A percentile compares a stretch with the other conserved stretches of the same genome.
Conservation (phyloP, 1,284 basidiomycete genomes). For the Rhodotorula mucilaginosa region DNA sequence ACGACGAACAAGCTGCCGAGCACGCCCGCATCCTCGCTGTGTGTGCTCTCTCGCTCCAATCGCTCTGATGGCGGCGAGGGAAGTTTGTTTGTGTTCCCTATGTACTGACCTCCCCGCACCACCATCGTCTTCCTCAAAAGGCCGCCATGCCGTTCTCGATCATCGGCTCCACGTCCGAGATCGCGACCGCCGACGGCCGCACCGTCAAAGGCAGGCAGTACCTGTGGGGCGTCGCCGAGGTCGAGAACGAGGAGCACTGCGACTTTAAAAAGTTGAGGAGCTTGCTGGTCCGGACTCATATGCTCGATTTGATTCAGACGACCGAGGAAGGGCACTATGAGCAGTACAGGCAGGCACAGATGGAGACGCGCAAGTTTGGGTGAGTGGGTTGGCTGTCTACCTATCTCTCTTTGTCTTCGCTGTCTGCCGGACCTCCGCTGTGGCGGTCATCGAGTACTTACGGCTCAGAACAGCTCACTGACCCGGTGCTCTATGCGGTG, state of each 20-base stretch:
- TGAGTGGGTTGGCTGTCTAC: background rate
- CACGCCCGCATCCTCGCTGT: conserved; percentile 75
- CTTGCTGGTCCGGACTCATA: conserved; percentile 94
- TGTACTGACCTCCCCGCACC: background rate
- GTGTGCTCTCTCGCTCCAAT: conserved; percentile 18
- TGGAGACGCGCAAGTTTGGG: conserved; percentile 98
- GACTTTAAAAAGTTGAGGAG: conserved; percentile 98
- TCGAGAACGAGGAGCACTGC: conserved; percentile 98
- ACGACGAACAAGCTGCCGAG: conserved; percentile 84
- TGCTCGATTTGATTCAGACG: conserved; percentile 94
- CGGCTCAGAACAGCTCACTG: too few relatives aligned
- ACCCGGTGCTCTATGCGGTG: too few relatives aligned
- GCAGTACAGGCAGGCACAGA: conserved; percentile 95
- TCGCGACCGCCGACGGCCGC: conserved; percentile 84
- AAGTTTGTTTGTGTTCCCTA: background rate
- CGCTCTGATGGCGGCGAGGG: background rate
- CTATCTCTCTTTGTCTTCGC: too few relatives aligned
- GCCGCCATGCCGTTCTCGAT: conserved; percentile 97
- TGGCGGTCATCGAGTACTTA: too few relatives aligned
- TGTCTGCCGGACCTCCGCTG: background rate
- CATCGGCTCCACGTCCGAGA: conserved; percentile 94
- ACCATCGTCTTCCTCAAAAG: background rate
- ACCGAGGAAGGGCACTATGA: conserved; percentile 98
- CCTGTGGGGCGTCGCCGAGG: conserved; percentile 99
- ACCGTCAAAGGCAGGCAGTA: conserved; percentile 96